These are phyloP conservation scores for Scenedesmus sp. DNA, from an alignment of 163 green algal species.

Conservation along the genomic window DNA sequence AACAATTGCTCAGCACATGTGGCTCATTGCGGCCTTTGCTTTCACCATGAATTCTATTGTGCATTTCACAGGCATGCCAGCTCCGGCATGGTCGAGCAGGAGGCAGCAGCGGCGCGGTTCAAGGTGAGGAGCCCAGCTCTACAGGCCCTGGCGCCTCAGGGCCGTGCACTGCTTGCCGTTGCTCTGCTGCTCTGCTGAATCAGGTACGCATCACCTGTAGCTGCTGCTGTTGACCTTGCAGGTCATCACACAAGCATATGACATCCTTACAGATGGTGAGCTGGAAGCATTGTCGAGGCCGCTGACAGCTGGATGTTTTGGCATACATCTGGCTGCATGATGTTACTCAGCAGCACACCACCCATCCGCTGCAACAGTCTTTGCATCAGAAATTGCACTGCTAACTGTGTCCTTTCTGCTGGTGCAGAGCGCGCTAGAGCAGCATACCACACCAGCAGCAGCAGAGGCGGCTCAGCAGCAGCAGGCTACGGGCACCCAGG, in stretches of 20 bases:
- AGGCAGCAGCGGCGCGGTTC: slow-evolving; percentile 34
- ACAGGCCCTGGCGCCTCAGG: not conserved
- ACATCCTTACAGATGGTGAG: slow-evolving; percentile 37
- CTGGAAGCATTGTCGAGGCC: not conserved
- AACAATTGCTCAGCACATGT: not conserved
- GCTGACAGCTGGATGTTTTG: not conserved
- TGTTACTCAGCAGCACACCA: not conserved
- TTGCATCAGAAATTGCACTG: not conserved
- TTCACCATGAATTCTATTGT: too few relatives aligned
- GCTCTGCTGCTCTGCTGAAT: not conserved
- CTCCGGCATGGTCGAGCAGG: slow-evolving; percentile 6
- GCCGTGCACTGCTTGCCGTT: not conserved
- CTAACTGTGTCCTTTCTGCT: not conserved
- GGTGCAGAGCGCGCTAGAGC: slow-evolving; percentile 15
- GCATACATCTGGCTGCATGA: not conserved
- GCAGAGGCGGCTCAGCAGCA: not conserved
- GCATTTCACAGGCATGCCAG: slow-evolving; percentile 17
- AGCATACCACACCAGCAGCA: slow-evolving; percentile 3
- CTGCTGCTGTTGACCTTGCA: not conserved
- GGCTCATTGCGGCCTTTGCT: too few relatives aligned
- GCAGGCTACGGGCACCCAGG: not conserved
- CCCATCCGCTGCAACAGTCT: not conserved
- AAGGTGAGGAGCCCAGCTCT: not conserved
- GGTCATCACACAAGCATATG: slow-evolving; percentile 43
- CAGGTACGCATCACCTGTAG: not conserved